Percentiles rank a stretch among this genome's conserved stretches.
Conservation (phyloP, 371 early-diverging fungal species). For the Scutellospora calospora region DNA sequence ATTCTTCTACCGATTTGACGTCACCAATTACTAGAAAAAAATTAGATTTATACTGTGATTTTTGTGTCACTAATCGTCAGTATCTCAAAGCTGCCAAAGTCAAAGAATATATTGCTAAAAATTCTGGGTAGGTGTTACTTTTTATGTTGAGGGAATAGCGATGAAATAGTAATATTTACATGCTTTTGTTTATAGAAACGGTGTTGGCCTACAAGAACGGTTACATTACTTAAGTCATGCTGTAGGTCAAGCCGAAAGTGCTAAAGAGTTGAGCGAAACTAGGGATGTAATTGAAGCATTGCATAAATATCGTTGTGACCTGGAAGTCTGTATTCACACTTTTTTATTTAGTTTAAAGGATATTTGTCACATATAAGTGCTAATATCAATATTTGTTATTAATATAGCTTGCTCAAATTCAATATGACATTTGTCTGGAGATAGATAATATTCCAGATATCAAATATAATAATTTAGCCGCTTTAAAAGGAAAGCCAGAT, state of each 20-base stretch:
- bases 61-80: conserved; percentile 11
- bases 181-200: neutral
- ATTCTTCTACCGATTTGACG: neutral
- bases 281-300: neutral
- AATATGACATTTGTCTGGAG: conserved; percentile 2
- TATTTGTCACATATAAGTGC: neutral
- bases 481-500: neutral
- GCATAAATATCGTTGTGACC: neutral
- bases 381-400: neutral
- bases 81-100: conserved; percentile 37
- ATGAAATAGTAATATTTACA: neutral
- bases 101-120: conserved; percentile 30
- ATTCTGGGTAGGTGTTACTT: neutral
- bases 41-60: conserved; percentile 43
- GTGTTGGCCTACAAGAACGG: conserved; percentile 5
- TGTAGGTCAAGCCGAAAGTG: conserved; percentile 23
- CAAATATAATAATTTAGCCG: neutral
- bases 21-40: conserved; percentile 23
- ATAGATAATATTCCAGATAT: neutral
- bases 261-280: conserved; percentile 14
- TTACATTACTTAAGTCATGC: conserved; percentile 29
- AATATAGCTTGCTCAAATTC: conserved; percentile 22
- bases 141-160: neutral
- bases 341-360: neutral
- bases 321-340: neutral